phyloP scores from a whole-genome alignment of 805 yeast genomes.

The Wickerhamomyces bovis region DNA sequence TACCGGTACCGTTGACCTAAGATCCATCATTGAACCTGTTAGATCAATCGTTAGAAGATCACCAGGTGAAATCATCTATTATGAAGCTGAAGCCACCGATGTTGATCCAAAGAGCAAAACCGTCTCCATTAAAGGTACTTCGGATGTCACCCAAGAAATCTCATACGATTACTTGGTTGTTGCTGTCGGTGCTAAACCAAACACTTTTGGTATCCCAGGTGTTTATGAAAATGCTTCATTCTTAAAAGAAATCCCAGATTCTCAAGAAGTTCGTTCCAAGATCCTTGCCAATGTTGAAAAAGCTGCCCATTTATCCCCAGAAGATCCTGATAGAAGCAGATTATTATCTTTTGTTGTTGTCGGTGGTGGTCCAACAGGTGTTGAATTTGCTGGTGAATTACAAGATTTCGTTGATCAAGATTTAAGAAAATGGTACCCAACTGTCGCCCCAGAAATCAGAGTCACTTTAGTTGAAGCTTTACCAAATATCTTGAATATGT shows the following conservation, averaged over 20 bases:
- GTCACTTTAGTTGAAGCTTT: slow-evolving; percentile 86
- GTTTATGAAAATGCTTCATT: slow-evolving; percentile 83
- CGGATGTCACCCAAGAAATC: slow-evolving; percentile 33
- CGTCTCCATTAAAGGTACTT: slow-evolving; percentile 51
- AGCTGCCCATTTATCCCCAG: slow-evolving; percentile 70
- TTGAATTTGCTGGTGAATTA: slow-evolving; percentile 93
- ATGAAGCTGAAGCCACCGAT: slow-evolving; percentile 86
- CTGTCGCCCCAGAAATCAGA: slow-evolving; percentile 70
- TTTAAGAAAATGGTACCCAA: slow-evolving; percentile 83
- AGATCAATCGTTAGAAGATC: slow-evolving; percentile 77
- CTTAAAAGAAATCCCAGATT: slow-evolving; percentile 86
- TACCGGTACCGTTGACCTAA: slow-evolving; percentile 84
- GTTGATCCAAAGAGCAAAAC: slow-evolving; percentile 69
- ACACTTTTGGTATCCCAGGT: slow-evolving; percentile 94
- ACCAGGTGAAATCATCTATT: slow-evolving; percentile 71
- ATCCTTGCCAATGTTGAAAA: slow-evolving; percentile 86
- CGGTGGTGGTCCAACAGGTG: slow-evolving; percentile 99
- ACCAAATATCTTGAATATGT: slow-evolving; percentile 79
- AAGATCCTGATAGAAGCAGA: slow-evolving; percentile 74
- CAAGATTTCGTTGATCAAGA: slow-evolving; percentile 94
- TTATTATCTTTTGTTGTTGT: slow-evolving; percentile 85
- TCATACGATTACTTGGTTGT: slow-evolving; percentile 79
- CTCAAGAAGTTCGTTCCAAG: slow-evolving; percentile 74
- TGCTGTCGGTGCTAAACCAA: slow-evolving; percentile 94
- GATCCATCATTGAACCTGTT: slow-evolving; percentile 92